These are phyloP conservation scores for Neoascochyta sp. DNA, from an alignment of 2,329 filamentous ascomycete genomes.

Conservation along the genomic window DNA sequence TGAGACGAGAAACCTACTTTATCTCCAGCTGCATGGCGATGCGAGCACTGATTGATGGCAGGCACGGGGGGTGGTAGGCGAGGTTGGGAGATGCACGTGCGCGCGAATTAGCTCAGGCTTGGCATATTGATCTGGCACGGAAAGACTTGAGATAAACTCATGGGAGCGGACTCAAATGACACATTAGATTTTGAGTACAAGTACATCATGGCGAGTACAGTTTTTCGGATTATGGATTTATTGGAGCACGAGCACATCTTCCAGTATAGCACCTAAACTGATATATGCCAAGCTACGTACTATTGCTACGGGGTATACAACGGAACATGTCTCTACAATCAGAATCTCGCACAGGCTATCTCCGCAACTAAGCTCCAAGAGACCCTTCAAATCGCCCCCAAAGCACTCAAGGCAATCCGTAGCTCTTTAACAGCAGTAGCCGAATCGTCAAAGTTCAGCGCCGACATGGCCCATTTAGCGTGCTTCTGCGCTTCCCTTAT, in stretches of 20 bases:
- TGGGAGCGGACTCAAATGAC: too few species aligned
- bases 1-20: not conserved
- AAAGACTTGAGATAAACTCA: too few species aligned
- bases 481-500: conserved; percentile 87
- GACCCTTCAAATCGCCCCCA: conserved; percentile 58
- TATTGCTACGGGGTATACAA: too few species aligned
- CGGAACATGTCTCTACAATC: too few species aligned
- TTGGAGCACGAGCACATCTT: too few species aligned
- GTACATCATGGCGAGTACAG: too few species aligned
- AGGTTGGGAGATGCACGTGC: conserved; percentile 11
- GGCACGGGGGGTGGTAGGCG: conserved; percentile 1
- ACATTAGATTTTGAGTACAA: too few species aligned
- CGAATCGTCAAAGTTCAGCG: conserved; percentile 93
- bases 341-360: too few species aligned
- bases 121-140: conserved; percentile 3
- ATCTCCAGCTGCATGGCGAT: conserved; percentile 4
- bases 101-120: conserved; percentile 5
- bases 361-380: too few species aligned
- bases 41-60: conserved; percentile 1
- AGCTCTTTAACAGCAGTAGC: conserved; percentile 84
- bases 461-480: conserved; percentile 94
- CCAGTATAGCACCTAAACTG: too few species aligned
- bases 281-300: too few species aligned
- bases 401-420: conserved; percentile 64
- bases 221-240: too few species aligned